Evolutionary conservation across 768 basidiomycete species (phyloP).

Genomic region (Lactifluus piperatus): DNA sequence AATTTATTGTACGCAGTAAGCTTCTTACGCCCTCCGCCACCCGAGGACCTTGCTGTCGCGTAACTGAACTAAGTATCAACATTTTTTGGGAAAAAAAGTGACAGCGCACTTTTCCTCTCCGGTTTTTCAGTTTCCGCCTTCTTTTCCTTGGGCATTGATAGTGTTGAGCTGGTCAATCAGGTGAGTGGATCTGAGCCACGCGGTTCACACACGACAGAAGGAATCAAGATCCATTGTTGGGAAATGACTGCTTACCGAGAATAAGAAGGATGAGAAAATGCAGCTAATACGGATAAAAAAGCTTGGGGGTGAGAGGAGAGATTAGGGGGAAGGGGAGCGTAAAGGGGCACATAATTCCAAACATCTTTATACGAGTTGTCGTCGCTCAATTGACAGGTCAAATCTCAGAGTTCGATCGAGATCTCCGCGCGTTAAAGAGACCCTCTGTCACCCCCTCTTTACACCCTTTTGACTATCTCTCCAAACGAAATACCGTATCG

Average conservation of each 20-base stretch:
- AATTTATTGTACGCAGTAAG: slow-evolving; percentile 73
- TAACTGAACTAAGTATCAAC: slow-evolving; percentile 11
- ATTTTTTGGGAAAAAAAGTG: background rate
- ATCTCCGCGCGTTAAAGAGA: slow-evolving; percentile 15
- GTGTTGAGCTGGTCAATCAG: background rate
- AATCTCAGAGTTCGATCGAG: slow-evolving; percentile 21
- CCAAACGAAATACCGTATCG: background rate
- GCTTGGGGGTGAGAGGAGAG: slow-evolving; percentile 3
- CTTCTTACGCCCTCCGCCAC: slow-evolving; percentile 46
- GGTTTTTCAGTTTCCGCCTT: slow-evolving; percentile 19
- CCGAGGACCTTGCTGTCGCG: slow-evolving; percentile 42
- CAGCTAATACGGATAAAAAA: background rate
- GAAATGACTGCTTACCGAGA: background rate
- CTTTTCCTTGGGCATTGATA: slow-evolving; percentile 19
- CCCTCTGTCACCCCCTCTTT: slow-evolving; percentile 14
- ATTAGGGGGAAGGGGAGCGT: slow-evolving; percentile 23
- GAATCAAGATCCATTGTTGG: background rate
- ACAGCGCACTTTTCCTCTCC: slow-evolving; percentile 18
- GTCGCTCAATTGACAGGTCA: slow-evolving; percentile 15
- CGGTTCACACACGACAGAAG: background rate
- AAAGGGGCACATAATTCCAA: slow-evolving; percentile 21
- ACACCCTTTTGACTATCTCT: background rate
- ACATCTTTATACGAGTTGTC: slow-evolving; percentile 17
- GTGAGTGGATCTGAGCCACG: background rate
- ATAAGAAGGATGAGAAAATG: background rate